Evolutionary conservation across 805 yeast genomes (phyloP).

Genomic region (Candida khao-thaluensis): DNA sequence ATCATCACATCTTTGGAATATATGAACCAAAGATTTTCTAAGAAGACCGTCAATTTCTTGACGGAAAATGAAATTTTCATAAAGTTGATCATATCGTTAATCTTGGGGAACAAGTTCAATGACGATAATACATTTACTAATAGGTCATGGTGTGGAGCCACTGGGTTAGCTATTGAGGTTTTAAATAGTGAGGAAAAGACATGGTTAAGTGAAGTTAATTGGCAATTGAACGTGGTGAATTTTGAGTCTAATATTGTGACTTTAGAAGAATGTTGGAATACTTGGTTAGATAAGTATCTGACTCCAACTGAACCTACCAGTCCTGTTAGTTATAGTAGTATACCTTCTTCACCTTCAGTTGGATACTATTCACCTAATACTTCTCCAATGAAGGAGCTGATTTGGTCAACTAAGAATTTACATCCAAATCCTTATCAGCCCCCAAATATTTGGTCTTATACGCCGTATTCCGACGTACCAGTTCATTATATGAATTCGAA

Average conservation of each 20-base stretch:
- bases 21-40: constrained; percentile 57
- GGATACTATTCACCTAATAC: constrained; percentile 17
- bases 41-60: constrained; percentile 22
- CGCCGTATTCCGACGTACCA: constrained; percentile 22
- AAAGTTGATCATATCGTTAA: constrained; percentile 63
- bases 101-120: constrained; percentile 89
- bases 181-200: constrained; percentile 67
- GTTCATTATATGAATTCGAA: constrained; percentile 21
- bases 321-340: constrained; percentile 11
- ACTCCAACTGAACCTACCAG: constrained; percentile 4
- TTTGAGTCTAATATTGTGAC: constrained; percentile 39
- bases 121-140: constrained; percentile 97
- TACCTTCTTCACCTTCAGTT: constrained; percentile 23
- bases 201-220: constrained; percentile 63
- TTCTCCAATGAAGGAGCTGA: constrained; percentile 21
- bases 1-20: constrained; percentile 77
- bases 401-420: constrained; percentile 21
- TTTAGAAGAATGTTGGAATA: constrained; percentile 45
- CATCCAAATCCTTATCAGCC: constrained; percentile 2
- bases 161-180: constrained; percentile 63
- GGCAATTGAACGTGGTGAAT: constrained; percentile 51
- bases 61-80: constrained; percentile 45
- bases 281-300: constrained; percentile 40
- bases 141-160: constrained; percentile 95
- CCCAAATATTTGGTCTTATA: constrained; percentile 24